A percentile compares a stretch with the other conserved stretches of the same genome.
Evolutionary conservation across 2,329 filamentous ascomycete genomes (phyloP).

Genomic region (Monosporascus sp.): DNA sequence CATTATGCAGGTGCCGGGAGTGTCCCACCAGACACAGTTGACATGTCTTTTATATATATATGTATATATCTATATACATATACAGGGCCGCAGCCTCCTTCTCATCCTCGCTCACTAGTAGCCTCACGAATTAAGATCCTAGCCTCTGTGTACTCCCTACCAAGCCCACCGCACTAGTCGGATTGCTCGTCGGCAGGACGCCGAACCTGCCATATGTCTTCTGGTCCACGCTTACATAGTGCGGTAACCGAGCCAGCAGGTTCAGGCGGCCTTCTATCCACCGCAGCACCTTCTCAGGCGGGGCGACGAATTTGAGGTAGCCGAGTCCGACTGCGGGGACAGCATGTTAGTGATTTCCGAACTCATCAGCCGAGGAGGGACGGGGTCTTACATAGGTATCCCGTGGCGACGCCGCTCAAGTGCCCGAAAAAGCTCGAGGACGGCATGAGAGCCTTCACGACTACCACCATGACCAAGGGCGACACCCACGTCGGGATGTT

Average conservation of each 20-base stretch:
- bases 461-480: constrained; percentile 70
- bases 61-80: too few species aligned
- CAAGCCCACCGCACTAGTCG: constrained; percentile 49
- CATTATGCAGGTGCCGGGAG: constrained; percentile 1
- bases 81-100: neutral
- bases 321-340: constrained; percentile 65
- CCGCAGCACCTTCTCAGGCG: constrained; percentile 79
- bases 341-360: constrained; percentile 13
- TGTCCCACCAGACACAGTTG: neutral
- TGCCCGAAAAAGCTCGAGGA: constrained; percentile 83
- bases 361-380: neutral
- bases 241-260: constrained; percentile 74
- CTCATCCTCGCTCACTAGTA: constrained; percentile 21
- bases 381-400: constrained; percentile 68
- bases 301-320: constrained; percentile 83
- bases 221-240: constrained; percentile 92
- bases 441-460: constrained; percentile 72
- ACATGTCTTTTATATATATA: neutral
- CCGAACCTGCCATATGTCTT: constrained; percentile 94
- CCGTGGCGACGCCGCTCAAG: constrained; percentile 74
- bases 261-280: constrained; percentile 89
- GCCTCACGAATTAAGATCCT: constrained; percentile 48
- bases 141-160: constrained; percentile 62
- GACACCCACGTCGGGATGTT: constrained; percentile 90
- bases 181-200: constrained; percentile 62